These are phyloP conservation scores for Linum tenue DNA, from an alignment of 345 rosid species.

Conservation along the genomic window DNA sequence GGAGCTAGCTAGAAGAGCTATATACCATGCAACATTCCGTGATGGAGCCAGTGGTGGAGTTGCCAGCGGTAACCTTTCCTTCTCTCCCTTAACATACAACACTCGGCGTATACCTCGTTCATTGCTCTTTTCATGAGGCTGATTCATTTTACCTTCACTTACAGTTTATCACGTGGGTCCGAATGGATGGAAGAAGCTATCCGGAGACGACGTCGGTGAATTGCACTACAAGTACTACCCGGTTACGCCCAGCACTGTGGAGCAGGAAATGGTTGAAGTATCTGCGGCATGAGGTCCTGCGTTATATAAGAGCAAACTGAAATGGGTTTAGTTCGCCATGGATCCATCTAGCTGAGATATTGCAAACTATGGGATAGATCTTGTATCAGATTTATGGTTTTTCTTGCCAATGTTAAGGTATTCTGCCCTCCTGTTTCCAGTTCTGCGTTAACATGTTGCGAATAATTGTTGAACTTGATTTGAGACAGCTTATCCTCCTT, in stretches of 20 bases:
- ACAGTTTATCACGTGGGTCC: slow-evolving; percentile 94
- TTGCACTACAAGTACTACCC: slow-evolving; percentile 83
- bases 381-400: too few relatives aligned
- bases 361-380: too few relatives aligned
- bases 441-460: too few relatives aligned
- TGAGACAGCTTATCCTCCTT: too few relatives aligned
- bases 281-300: neutral
- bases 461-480: too few relatives aligned
- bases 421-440: too few relatives aligned
- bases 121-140: too few relatives aligned
- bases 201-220: slow-evolving; percentile 96
- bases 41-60: slow-evolving; percentile 99
- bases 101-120: too few relatives aligned
- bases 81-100: slow-evolving; percentile 1
- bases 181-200: slow-evolving; percentile 88
- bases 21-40: slow-evolving; percentile 95
- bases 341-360: too few relatives aligned
- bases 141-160: slow-evolving; percentile 1
- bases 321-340: too few relatives aligned
- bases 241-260: slow-evolving; percentile 44
- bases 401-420: too few relatives aligned
- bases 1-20: slow-evolving; percentile 88
- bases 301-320: too few relatives aligned
- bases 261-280: slow-evolving; percentile 88
- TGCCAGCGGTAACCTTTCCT: slow-evolving; percentile 65